These are phyloP conservation scores for Agroathelia rolfsii DNA, from an alignment of 1,284 basidiomycete species.

Conservation along the genomic window DNA sequence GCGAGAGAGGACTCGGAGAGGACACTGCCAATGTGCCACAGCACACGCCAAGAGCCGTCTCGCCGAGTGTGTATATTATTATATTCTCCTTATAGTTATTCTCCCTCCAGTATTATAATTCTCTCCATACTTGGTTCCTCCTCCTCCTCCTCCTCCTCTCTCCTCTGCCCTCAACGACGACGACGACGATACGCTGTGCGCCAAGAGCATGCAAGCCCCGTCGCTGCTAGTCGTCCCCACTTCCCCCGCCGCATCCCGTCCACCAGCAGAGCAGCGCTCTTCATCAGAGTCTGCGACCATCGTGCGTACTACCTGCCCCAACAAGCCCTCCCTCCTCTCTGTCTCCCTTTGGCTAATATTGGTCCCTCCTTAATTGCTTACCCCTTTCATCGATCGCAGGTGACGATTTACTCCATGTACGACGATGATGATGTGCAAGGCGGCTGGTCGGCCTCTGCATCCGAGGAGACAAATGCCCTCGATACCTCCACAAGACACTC, in stretches of 20 bases:
- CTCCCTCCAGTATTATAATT: too few relatives aligned
- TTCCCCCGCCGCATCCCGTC: conserved; percentile 21
- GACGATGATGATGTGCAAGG: conserved; percentile 34
- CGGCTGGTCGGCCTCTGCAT: conserved; percentile 30
- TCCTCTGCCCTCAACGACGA: too few relatives aligned
- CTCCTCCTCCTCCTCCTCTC: too few relatives aligned
- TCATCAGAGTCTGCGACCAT: conserved; percentile 16
- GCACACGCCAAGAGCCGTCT: too few relatives aligned
- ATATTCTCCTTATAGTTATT: too few relatives aligned
- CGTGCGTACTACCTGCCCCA: conserved; percentile 11
- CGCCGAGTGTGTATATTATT: too few relatives aligned
- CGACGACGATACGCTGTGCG: too few relatives aligned
- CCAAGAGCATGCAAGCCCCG: conserved; percentile 44
- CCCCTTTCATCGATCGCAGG: conserved; percentile 18
- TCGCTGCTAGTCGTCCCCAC: conserved; percentile 33
- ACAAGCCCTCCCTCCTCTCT: too few relatives aligned
- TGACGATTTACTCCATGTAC: conserved; percentile 78
- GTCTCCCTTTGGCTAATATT: too few relatives aligned
- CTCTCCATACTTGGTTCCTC: too few relatives aligned
- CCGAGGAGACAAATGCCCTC: conserved; percentile 17
- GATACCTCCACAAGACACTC: conserved; percentile 21
- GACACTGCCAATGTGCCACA: too few relatives aligned
- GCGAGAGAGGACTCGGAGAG: too few relatives aligned
- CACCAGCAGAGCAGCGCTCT: conserved; percentile 15
- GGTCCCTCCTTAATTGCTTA: conserved; percentile 23